Base-by-base conservation (phyloP, 169 alveolate species). In the Babesia bigemina region DNA sequence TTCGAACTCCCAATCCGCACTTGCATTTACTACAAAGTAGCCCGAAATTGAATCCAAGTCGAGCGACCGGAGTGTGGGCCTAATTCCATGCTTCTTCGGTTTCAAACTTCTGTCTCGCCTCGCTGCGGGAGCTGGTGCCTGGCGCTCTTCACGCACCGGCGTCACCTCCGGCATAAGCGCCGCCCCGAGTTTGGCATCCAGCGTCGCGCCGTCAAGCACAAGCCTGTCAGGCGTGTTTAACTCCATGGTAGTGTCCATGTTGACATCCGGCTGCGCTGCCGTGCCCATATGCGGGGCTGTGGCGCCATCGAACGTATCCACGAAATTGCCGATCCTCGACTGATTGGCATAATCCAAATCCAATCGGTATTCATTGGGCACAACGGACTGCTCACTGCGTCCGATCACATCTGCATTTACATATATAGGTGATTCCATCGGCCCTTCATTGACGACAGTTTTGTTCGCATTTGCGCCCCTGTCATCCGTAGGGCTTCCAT, bases 1-100 rank as follows among this genome's bases (percentile, higher is more conserved):
- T 19, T 49, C 49, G 48, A 76, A 63, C 12, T 65, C 17, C 86
- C 86, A 76, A 36, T 76, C 86, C 42, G 71, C 50, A 52, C 65
- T 76, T 45, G 87, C 69, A 33, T 70, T 70, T 12, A 78, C 87
- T 14, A 78, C 87, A 39, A 69, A 78, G 74, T 59, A 78, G 12
- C 76, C 82, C 66, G 65, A 36, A 44, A 65, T 45, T 24, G 62
- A 26, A n/a, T 71, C 62, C n/a, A 78, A n/a, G 33, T 70, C 58
- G 19, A 78, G 56, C 22, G 65, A 65, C 0, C 53, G 53, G 22
- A 78, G 76, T 9, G 53, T 58, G 58, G 74, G 50, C 29, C 44
- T 66, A 12, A 52, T 29, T 57, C 62, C 36, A 42, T 53, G 39
- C 70, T 75, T 26, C 48, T 63, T 70, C 52, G 53, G 59, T 48